Conservation (phyloP, 306 rosid genomes). For the Fagus sylvatica region DNA sequence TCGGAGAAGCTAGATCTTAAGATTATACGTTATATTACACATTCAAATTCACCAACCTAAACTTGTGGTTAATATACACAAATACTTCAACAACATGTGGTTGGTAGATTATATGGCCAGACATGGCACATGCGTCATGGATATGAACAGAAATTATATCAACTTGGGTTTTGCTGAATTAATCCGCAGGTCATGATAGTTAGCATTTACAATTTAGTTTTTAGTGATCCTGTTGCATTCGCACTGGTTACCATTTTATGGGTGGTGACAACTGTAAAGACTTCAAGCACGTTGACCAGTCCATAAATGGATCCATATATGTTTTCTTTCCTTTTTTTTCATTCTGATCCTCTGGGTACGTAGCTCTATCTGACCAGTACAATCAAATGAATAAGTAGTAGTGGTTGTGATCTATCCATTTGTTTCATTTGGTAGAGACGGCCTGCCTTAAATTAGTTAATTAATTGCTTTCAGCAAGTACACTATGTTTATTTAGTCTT, state of each 20-base stretch:
- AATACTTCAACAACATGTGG: background rate
- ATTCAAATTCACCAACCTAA: too few species aligned
- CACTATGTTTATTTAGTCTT: too few species aligned
- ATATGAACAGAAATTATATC: background rate
- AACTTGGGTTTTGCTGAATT: background rate
- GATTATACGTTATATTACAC: too few species aligned
- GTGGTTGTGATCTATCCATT: too few species aligned
- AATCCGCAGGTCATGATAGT: background rate
- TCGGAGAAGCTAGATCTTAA: too few species aligned
- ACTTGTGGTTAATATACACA: too few species aligned
- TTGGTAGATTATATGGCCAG: background rate
- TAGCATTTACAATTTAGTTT: background rate
- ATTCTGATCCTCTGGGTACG: background rate
- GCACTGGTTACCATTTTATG: background rate
- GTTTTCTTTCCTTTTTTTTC: background rate
- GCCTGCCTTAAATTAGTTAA: too few species aligned
- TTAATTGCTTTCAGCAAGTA: too few species aligned
- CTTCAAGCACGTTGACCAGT: background rate
- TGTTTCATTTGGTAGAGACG: too few species aligned
- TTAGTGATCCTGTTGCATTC: background rate
- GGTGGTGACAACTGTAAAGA: conserved; percentile 6
- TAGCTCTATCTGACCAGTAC: too few species aligned
- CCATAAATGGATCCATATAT: background rate
- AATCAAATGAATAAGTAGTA: too few species aligned
- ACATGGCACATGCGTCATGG: background rate